Percentiles rank a stretch among this genome's conserved stretches.
Conservation (phyloP, 495 filamentous ascomycete species). For the Annulohypoxylon maeteangense region DNA sequence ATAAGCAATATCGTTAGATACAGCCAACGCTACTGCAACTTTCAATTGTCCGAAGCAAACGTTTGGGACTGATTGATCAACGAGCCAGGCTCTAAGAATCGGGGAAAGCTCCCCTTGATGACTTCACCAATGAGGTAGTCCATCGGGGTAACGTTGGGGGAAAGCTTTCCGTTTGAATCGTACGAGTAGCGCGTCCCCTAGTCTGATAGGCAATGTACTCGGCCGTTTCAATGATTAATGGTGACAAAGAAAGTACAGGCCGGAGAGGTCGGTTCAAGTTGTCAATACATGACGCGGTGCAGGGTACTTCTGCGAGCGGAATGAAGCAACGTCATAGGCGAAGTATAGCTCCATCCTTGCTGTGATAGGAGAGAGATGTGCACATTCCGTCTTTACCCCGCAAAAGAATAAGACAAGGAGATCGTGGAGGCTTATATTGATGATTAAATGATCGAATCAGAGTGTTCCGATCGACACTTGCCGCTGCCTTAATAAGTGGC, state of each 20-base stretch:
- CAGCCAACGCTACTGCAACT: constrained; percentile 31
- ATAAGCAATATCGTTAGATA: constrained; percentile 16
- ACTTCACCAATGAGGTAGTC: constrained; percentile 45
- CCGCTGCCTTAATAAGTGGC: constrained; percentile 29
- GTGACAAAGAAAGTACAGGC: not conserved
- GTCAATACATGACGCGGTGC: constrained; percentile 1
- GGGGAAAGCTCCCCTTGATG: constrained; percentile 34
- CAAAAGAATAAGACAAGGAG: constrained; percentile 42
- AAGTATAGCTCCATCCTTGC: constrained; percentile 29
- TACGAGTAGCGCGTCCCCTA: constrained; percentile 15
- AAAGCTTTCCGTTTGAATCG: constrained; percentile 17
- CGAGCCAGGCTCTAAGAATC: constrained; percentile 10
- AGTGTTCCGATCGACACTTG: constrained; percentile 35
- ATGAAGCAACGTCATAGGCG: constrained; percentile 39
- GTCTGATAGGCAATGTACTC: not conserved
- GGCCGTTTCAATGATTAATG: not conserved
- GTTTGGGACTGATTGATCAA: constrained; percentile 28
- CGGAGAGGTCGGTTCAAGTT: constrained; percentile 1
- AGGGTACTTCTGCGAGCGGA: constrained; percentile 28
- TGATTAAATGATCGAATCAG: constrained; percentile 34
- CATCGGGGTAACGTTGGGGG: constrained; percentile 23
- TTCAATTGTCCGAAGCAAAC: constrained; percentile 19
- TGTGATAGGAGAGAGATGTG: constrained; percentile 34
- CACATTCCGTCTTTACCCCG: constrained; percentile 40
- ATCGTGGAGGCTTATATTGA: constrained; percentile 31